Conservation (phyloP, 164 flowering plant genomes). For the Tetracentron sinense region DNA sequence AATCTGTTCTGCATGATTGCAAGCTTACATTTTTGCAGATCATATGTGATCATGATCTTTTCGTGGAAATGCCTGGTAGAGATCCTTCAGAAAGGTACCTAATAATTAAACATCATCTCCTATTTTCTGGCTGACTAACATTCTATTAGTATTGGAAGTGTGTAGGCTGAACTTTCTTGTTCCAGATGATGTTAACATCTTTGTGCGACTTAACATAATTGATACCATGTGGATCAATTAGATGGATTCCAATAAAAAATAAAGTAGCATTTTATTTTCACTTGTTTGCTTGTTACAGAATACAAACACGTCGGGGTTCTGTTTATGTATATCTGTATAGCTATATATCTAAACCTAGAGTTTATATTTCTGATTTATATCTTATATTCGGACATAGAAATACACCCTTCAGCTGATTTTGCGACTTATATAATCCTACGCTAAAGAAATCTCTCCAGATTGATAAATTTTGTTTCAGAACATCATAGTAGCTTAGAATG, state of each 20-base stretch:
- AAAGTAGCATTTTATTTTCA: no score
- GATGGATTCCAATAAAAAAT: background rate
- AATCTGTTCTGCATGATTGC: conserved; percentile 92
- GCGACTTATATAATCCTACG: no score
- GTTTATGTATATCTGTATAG: no score
- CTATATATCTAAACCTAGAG: no score
- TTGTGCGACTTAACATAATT: background rate
- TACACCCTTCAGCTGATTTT: no score
- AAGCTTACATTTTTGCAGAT: conserved; percentile 97
- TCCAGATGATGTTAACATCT: background rate
- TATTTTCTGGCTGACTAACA: background rate
- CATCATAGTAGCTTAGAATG: no score
- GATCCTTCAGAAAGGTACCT: conserved; percentile 99
- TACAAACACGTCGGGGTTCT: no score
- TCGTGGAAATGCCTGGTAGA: conserved; percentile 99
- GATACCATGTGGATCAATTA: background rate
- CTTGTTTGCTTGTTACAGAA: no score
- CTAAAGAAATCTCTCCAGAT: no score
- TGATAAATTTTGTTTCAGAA: no score
- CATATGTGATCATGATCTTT: conserved; percentile 97
- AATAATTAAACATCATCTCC: background rate
- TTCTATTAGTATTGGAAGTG: background rate
- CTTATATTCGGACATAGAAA: no score
- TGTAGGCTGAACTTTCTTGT: background rate
- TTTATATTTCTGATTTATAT: no score